These are phyloP conservation scores for Fusarium pseudonygamai DNA, from an alignment of 2,329 filamentous ascomycete species.

Conservation along the genomic window DNA sequence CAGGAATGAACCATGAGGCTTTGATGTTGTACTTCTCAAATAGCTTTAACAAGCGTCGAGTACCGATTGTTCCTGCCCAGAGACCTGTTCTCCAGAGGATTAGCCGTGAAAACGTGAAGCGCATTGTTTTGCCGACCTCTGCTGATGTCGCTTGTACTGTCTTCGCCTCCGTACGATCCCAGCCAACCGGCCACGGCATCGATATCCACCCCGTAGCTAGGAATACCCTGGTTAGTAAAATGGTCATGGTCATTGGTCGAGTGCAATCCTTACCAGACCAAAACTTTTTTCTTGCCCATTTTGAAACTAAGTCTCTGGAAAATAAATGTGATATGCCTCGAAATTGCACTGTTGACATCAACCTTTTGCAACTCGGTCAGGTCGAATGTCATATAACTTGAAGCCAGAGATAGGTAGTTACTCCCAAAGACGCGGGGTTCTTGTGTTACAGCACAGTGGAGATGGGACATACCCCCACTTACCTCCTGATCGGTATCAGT, in stretches of 20 bases:
- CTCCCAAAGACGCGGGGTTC: not conserved
- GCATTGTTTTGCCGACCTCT: conserved; percentile 57
- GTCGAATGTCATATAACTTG: not conserved
- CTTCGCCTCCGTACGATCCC: conserved; percentile 78
- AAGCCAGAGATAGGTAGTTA: not conserved
- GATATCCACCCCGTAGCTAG: conserved; percentile 75
- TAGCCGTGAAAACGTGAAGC: rapidly evolving
- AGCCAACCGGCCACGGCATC: conserved; percentile 83
- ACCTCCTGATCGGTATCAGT: not conserved
- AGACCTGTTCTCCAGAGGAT: not conserved
- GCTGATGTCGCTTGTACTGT: conserved; percentile 78
- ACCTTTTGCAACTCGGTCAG: not conserved
- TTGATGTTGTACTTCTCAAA: conserved; percentile 79
- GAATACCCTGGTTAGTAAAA: conserved; percentile 27
- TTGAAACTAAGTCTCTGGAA: not conserved
- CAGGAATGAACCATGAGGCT: conserved; percentile 64
- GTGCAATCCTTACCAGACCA: not conserved
- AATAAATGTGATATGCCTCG: not conserved
- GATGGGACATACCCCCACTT: not conserved
- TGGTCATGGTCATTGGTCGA: not conserved
- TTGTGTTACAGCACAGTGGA: not conserved
- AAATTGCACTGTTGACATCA: not conserved
- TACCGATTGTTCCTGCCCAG: conserved; percentile 70
- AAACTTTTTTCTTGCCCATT: conserved; percentile 5
- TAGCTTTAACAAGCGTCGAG: conserved; percentile 72